Conservation (phyloP, 495 filamentous ascomycete genomes). For the Penicillium odoratum region DNA sequence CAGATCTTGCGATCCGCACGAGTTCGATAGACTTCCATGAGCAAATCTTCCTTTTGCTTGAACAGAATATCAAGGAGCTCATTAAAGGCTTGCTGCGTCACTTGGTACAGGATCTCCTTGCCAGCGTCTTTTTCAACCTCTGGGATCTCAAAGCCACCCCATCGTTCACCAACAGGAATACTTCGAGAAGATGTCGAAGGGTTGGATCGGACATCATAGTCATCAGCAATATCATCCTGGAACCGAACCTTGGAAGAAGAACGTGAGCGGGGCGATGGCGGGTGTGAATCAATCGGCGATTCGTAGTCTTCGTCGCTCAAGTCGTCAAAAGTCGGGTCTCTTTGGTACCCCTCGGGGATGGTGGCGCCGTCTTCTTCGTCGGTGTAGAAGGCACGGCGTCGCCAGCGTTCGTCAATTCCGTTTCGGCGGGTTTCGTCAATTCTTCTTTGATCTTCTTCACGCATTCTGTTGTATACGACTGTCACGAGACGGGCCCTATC, state of each 20-base stretch:
- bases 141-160: constrained; percentile 80
- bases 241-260: constrained; percentile 86
- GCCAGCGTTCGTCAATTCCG: constrained; percentile 70
- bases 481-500: constrained; percentile 44
- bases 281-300: constrained; percentile 42
- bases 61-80: constrained; percentile 88
- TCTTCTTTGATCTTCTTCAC: constrained; percentile 40
- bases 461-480: constrained; percentile 41
- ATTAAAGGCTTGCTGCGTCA: constrained; percentile 87
- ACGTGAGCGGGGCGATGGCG: constrained; percentile 65
- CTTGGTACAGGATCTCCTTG: constrained; percentile 86
- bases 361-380: constrained; percentile 75
- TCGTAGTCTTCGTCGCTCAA: constrained; percentile 36
- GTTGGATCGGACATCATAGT: constrained; percentile 74
- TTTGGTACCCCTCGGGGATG: constrained; percentile 63
- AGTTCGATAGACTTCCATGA: constrained; percentile 66
- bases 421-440: constrained; percentile 43
- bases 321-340: constrained; percentile 58
- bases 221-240: constrained; percentile 65
- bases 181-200: constrained; percentile 78
- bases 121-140: constrained; percentile 79
- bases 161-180: constrained; percentile 70
- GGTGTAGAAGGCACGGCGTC: constrained; percentile 70
- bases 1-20: constrained; percentile 60
- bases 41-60: constrained; percentile 72